Conservation (phyloP, 139 green algal species). For the Picochlorum sp. region DNA sequence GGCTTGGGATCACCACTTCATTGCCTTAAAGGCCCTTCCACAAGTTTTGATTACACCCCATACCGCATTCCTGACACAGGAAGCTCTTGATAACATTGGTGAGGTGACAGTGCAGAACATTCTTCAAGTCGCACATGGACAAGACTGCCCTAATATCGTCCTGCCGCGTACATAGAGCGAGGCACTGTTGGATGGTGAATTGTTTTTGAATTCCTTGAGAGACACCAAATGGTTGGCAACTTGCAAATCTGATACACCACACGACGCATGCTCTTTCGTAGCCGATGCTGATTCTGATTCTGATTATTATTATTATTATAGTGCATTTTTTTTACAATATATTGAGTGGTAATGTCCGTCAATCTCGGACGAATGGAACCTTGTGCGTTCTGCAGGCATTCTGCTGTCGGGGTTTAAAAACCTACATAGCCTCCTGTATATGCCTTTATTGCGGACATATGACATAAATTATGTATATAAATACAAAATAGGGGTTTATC, state of each 20-base stretch:
- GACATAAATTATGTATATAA: not conserved
- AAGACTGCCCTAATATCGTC: slow-evolving; percentile 23
- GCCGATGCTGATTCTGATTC: too few relatives aligned
- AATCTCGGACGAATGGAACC: too few relatives aligned
- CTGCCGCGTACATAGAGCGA: slow-evolving; percentile 4
- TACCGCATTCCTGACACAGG: slow-evolving; percentile 70
- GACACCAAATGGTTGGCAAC: too few relatives aligned
- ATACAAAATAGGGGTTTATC: not conserved
- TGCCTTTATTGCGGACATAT: too few relatives aligned
- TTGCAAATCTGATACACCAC: too few relatives aligned
- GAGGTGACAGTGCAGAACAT: slow-evolving; percentile 57
- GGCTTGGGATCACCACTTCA: not conserved
- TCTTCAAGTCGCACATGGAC: slow-evolving; percentile 16
- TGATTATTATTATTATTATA: too few relatives aligned
- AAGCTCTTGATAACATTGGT: slow-evolving; percentile 66
- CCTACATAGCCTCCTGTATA: not conserved
- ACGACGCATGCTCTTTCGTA: too few relatives aligned
- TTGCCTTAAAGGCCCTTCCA: not conserved
- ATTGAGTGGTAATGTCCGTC: too few relatives aligned
- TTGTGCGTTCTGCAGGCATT: too few relatives aligned
- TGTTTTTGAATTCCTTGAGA: not conserved
- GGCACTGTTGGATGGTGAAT: too few relatives aligned
- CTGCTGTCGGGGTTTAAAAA: not conserved
- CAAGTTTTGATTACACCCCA: slow-evolving; percentile 27
- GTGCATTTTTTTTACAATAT: too few relatives aligned